Evolutionary conservation across 495 filamentous ascomycete species (phyloP).

Genomic region (Podospora tetraspora): DNA sequence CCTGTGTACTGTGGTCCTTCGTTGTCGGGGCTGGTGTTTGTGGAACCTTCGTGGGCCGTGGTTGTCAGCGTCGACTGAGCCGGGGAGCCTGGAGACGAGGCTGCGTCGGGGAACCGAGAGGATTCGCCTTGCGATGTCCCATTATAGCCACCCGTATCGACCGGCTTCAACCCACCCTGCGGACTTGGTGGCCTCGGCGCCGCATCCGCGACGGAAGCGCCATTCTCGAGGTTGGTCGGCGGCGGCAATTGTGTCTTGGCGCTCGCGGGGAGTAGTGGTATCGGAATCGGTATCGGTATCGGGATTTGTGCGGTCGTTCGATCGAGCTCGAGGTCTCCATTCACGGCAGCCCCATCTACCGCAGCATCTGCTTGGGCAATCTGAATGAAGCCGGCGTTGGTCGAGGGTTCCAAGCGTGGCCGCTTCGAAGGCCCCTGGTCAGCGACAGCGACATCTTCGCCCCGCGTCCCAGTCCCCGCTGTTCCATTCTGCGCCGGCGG

Average conservation of each 20-base stretch:
- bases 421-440: not conserved
- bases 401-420: not conserved
- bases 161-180: conserved; percentile 4
- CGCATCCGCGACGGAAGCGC: not conserved
- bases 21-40: conserved; percentile 51
- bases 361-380: not conserved
- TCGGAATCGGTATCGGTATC: not conserved
- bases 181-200: not conserved
- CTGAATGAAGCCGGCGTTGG: not conserved
- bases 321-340: not conserved
- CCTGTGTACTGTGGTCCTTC: conserved; percentile 41
- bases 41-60: conserved; percentile 38
- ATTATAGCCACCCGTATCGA: not conserved
- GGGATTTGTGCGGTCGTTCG: not conserved
- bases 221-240: not conserved
- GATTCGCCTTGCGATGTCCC: conserved; percentile 16
- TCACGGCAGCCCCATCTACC: not conserved
- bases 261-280: not conserved
- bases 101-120: conserved; percentile 29
- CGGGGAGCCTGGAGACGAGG: conserved; percentile 44
- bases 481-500: not conserved
- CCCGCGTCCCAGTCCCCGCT: not conserved
- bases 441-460: not conserved
- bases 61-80: conserved; percentile 38
- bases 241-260: not conserved